Conservation (phyloP, 345 rosid genomes). For the Rhodamnia argentea region DNA sequence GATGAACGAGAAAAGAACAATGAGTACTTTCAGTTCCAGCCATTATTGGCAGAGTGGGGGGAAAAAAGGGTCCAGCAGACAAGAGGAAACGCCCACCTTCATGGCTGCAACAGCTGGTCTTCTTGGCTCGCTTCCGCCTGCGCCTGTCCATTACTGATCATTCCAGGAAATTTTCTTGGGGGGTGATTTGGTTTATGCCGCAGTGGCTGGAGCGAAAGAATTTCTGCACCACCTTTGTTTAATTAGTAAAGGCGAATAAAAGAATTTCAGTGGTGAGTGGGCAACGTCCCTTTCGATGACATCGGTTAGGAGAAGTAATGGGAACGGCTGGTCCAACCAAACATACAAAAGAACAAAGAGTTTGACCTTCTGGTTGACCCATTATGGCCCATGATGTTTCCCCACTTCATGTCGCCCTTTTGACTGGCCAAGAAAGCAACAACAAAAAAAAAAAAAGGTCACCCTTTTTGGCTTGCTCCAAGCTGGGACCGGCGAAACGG, state of each 20-base stretch:
- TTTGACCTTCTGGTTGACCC: constrained; percentile 4
- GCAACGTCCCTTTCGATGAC: neutral
- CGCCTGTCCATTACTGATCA: neutral
- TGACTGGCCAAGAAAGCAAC: neutral
- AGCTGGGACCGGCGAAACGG: neutral
- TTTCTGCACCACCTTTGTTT: neutral
- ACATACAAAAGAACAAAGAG: neutral
- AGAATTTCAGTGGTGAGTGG: neutral
- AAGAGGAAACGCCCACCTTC: neutral
- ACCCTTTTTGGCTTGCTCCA: neutral
- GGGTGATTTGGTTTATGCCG: neutral
- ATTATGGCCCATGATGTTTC: neutral
- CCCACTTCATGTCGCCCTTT: neutral
- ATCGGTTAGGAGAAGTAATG: neutral
- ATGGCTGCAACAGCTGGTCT: neutral
- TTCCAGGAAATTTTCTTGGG: neutral
- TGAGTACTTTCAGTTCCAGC: neutral
- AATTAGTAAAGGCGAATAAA: neutral
- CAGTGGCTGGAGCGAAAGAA: neutral
- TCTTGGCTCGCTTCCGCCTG: neutral
- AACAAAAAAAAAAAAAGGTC: neutral
- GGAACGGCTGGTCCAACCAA: constrained; percentile 6
- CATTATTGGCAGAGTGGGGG: neutral
- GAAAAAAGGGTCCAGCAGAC: neutral
- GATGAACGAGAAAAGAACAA: neutral